Evolutionary conservation across 2,329 filamentous ascomycete genomes (phyloP).

Genomic region (Colletotrichum zoysiae): DNA sequence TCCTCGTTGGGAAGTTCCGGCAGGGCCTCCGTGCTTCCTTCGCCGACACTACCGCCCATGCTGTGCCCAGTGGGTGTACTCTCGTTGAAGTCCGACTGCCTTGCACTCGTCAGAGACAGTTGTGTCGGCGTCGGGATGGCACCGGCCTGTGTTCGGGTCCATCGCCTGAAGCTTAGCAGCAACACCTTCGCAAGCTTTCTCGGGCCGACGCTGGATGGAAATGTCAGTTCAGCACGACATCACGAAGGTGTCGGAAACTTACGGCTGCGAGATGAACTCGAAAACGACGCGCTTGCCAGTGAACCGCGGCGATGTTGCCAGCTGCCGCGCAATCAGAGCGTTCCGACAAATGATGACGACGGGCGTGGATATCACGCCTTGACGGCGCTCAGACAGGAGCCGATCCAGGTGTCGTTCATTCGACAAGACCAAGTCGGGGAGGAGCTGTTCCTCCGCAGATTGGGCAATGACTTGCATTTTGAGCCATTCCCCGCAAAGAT

Average conservation of each 20-base stretch:
- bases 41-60: neutral
- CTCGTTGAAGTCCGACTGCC: neutral
- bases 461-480: constrained; percentile 47
- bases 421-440: constrained; percentile 48
- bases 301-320: constrained; percentile 42
- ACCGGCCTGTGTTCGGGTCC: constrained; percentile 41
- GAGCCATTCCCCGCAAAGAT: constrained; percentile 52
- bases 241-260: constrained; percentile 27
- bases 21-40: neutral
- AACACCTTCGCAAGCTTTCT: constrained; percentile 53
- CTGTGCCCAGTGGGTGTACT: neutral
- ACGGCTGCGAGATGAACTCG: constrained; percentile 56
- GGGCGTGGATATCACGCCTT: constrained; percentile 3
- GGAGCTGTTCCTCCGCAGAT: constrained; percentile 20
- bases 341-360: constrained; percentile 52
- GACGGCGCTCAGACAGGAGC: constrained; percentile 11
- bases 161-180: constrained; percentile 46
- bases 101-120: constrained; percentile 4
- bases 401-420: constrained; percentile 35
- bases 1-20: neutral
- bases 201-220: constrained; percentile 50
- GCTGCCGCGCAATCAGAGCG: constrained; percentile 47
- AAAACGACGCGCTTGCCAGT: constrained; percentile 46
- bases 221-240: neutral
- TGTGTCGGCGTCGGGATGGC: constrained; percentile 4